These are phyloP conservation scores for Nothophytophthora sp. DNA, from an alignment of 352 stramenopile genomes.

Conservation along the genomic window DNA sequence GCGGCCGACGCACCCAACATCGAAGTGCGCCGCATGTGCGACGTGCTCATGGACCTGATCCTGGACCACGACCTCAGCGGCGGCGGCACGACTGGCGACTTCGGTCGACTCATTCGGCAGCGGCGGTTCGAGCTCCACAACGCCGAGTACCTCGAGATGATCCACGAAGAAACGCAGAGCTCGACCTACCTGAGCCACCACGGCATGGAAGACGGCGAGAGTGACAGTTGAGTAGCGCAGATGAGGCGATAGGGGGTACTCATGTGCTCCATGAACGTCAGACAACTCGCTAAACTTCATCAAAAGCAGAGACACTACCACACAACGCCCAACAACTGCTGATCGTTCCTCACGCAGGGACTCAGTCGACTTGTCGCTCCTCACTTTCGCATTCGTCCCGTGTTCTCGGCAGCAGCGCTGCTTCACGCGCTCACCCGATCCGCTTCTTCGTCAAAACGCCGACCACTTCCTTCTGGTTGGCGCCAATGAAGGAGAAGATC, in stretches of 20 bases:
- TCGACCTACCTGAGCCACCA: conserved; percentile 16
- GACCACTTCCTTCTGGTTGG: conserved; percentile 63
- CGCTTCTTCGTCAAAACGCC: conserved; percentile 58
- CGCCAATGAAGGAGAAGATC: conserved; percentile 36
- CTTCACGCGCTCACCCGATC: conserved; percentile 12
- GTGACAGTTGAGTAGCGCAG: conserved; percentile 15
- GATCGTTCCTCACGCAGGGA: no score
- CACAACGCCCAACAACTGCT: no score
- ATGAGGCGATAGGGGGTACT: conserved; percentile 12
- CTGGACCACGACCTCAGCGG: conserved; percentile 78
- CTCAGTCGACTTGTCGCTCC: no score
- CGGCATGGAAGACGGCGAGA: conserved; percentile 29
- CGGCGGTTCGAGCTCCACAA: conserved; percentile 89
- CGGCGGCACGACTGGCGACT: conserved; percentile 58
- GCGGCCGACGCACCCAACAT: conserved; percentile 78
- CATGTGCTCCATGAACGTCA: no score
- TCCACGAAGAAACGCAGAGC: conserved; percentile 60
- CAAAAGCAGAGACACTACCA: no score
- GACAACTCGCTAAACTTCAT: conserved; percentile 6
- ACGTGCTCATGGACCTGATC: conserved; percentile 87
- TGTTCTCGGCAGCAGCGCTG: background rate
- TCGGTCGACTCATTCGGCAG: conserved; percentile 78
- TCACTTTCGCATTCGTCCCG: background rate
- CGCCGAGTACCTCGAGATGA: conserved; percentile 85
- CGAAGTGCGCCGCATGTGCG: conserved; percentile 85